Evolutionary conservation across 2,329 filamentous ascomycete species (phyloP).

Genomic region (Penicillium hordei): DNA sequence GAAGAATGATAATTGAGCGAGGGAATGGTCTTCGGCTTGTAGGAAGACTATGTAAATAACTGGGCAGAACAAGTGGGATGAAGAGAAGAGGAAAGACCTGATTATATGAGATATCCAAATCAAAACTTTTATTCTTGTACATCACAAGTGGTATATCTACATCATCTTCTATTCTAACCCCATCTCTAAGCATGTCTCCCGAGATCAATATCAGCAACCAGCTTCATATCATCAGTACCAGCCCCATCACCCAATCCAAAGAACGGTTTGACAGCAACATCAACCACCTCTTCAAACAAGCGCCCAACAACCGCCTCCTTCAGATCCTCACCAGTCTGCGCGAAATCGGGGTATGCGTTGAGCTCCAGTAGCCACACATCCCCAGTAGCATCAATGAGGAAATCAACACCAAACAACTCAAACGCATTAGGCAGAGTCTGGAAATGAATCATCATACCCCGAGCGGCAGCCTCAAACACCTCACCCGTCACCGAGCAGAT

Average conservation of each 20-base stretch:
- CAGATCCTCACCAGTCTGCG: slow-evolving; percentile 78
- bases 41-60: neutral
- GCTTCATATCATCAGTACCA: slow-evolving; percentile 34
- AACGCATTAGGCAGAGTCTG: slow-evolving; percentile 85
- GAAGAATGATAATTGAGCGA: slow-evolving; percentile 23
- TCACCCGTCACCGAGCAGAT: slow-evolving; percentile 73
- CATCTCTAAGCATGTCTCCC: slow-evolving; percentile 33
- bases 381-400: slow-evolving; percentile 69
- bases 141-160: slow-evolving; percentile 8
- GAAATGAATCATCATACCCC: slow-evolving; percentile 85
- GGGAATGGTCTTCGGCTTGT: neutral
- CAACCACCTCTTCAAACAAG: slow-evolving; percentile 73
- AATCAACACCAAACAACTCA: slow-evolving; percentile 90
- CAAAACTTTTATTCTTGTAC: slow-evolving; percentile 9
- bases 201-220: slow-evolving; percentile 45
- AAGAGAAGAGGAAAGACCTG: neutral
- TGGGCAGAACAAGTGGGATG: neutral
- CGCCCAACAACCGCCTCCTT: slow-evolving; percentile 66
- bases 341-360: slow-evolving; percentile 95
- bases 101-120: neutral
- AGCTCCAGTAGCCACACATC: slow-evolving; percentile 79
- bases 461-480: slow-evolving; percentile 80
- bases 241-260: slow-evolving; percentile 50
- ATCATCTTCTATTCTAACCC: neutral
- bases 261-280: slow-evolving; percentile 66